Evolutionary conservation across 768 basidiomycete genomes (phyloP).

Genomic region (Favolaschia claudopus): DNA sequence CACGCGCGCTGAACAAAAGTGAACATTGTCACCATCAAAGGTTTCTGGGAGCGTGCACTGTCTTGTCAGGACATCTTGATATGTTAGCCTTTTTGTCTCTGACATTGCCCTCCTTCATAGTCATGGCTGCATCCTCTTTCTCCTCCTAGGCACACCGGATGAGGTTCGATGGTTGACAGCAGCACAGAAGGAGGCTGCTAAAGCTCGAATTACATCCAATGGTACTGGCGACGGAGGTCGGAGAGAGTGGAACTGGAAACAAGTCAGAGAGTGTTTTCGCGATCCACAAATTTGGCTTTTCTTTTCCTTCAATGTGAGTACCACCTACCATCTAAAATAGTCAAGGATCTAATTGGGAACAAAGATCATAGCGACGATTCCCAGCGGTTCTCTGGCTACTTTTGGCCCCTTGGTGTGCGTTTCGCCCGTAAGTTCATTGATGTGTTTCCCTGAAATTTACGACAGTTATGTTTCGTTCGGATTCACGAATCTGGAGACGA

Average conservation of each 20-base stretch:
- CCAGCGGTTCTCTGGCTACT: constrained; percentile 10
- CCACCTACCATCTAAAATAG: background rate
- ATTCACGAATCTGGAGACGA: constrained; percentile 12
- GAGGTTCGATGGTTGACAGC: constrained; percentile 14
- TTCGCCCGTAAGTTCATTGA: background rate
- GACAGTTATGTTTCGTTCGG: constrained; percentile 11
- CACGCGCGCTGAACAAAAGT: background rate
- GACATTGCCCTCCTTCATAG: background rate
- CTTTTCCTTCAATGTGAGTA: constrained; percentile 6
- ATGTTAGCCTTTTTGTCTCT: background rate
- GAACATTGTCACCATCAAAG: background rate
- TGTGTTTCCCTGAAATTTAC: background rate
- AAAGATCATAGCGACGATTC: constrained; percentile 10
- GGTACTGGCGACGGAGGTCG: constrained; percentile 11
- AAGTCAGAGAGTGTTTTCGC: constrained; percentile 7
- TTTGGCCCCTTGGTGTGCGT: constrained; percentile 12
- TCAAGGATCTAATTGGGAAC: too few species aligned
- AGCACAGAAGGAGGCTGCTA: constrained; percentile 6
- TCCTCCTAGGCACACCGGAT: constrained; percentile 7
- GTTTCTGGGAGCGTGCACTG: constrained; percentile 12
- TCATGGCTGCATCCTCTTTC: constrained; percentile 1
- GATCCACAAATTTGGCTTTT: constrained; percentile 18
- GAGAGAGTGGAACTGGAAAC: constrained; percentile 13
- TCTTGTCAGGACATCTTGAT: background rate
- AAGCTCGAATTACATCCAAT: constrained; percentile 8